Base-by-base conservation (phyloP, 495 filamentous ascomycete species). In the Aspergillus taichungensis region DNA sequence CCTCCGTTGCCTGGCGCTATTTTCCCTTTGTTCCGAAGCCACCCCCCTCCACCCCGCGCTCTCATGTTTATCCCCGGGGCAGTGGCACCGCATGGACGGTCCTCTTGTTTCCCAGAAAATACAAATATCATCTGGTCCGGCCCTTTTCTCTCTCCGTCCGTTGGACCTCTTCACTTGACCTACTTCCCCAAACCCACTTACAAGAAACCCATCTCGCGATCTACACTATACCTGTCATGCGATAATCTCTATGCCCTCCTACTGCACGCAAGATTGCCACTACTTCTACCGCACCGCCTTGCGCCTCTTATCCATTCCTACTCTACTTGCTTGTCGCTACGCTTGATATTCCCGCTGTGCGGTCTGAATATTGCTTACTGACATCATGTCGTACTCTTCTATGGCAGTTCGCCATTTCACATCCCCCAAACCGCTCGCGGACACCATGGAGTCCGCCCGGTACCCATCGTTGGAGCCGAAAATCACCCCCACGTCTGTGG, bases 231-330 rank as follows among this genome's bases (percentile, higher is more conserved):
- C n/a, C 12, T 39, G 50, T 51, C 46, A 60, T 61, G 59, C 55
- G 51, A 49, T 63, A 62, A 56, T 47, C 49, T 58, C 62, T 56
- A 92, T 91, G 85, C 86, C 86, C 69, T 66, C 75, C 49, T 92
- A 88, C 63, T 94, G 71, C 63, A 72, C 84, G 38, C 84, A 92
- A 74, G 85, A 94, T 62, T 94, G 85, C 59, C 87, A 92, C 61
- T 92, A 91, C 64, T 94, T 94, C 74, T 89, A 86, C 73, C 84
- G 85, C 73, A 90, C 79, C 57, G 83, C 86, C 53, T 67, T 92
- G 64, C 85, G 83, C 71, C 79, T 88, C 62, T 71, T 91, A 33
- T 89, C 84, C 49, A 83, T 94, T 45, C 72, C 78, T 61, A 90
- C 84, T 46, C 74, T 67, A 53, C 78, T 92, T 55, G 85, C 84